A percentile compares a stretch with the other conserved stretches of the same genome.
Conservation (phyloP, 2,329 filamentous ascomycete species). For the Colletotrichum gloeosporioides region DNA sequence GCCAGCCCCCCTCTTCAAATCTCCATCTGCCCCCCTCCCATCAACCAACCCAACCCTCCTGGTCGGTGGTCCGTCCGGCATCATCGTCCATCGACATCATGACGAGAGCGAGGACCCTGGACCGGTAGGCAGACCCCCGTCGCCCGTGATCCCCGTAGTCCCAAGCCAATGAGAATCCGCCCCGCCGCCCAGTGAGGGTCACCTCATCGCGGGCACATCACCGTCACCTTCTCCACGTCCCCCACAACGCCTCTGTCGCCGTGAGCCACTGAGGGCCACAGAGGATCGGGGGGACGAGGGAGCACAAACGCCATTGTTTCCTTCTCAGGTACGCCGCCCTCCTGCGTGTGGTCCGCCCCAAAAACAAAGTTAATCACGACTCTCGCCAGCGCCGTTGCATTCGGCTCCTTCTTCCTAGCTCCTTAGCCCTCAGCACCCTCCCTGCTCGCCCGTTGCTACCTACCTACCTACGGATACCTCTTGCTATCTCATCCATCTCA, state of each 20-base stretch:
- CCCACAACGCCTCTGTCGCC: slow-evolving; percentile 6
- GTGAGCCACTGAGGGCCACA: not conserved
- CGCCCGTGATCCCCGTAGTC: not conserved
- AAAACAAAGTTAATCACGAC: slow-evolving; percentile 20
- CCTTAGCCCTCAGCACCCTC: not conserved
- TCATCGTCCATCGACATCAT: slow-evolving; percentile 5
- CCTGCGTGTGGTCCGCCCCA: not conserved
- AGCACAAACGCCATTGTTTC: slow-evolving; percentile 7
- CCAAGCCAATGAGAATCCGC: not conserved
- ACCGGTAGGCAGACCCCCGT: slow-evolving; percentile 6
- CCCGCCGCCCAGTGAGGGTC: not conserved
- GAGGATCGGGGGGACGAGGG: not conserved
- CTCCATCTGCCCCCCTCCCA: not conserved
- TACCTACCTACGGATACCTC: not conserved
- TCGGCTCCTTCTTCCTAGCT: slow-evolving; percentile 13
- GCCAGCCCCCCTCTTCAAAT: not conserved
- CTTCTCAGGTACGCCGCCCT: slow-evolving; percentile 11
- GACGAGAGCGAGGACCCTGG: slow-evolving; percentile 15
- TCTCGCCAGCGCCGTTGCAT: slow-evolving; percentile 21
- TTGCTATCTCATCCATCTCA: not conserved
- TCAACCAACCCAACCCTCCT: slow-evolving; percentile 1
- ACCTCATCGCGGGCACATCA: slow-evolving; percentile 20
- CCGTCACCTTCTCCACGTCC: slow-evolving; percentile 19
- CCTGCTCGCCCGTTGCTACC: not conserved
- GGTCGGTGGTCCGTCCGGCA: not conserved